Evolutionary conservation across 331 rosid species (phyloP).

Genomic region (Acacia pycnantha): DNA sequence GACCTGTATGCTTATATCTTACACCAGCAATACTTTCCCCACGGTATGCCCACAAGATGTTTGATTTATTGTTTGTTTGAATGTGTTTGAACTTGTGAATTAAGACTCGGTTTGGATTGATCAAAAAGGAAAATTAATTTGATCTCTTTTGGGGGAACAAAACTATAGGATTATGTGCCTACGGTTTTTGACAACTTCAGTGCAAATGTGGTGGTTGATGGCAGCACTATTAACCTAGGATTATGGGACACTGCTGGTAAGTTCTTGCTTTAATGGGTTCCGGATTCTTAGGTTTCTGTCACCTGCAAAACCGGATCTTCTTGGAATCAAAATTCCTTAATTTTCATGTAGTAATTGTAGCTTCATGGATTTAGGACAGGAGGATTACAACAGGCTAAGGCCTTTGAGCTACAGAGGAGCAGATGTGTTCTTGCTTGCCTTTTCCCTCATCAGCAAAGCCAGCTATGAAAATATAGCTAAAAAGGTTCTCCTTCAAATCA

Average conservation of each 20-base stretch:
- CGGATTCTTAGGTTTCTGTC: neutral
- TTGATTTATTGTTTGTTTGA: conserved; percentile 2
- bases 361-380: conserved; percentile 68
- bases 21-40: conserved; percentile 87
- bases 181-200: conserved; percentile 93
- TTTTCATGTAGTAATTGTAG: neutral
- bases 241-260: conserved; percentile 90
- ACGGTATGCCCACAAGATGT: conserved; percentile 46
- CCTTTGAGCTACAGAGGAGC: conserved; percentile 97
- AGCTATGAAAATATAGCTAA: conserved; percentile 86
- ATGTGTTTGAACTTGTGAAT: neutral
- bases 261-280: neutral
- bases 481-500: conserved; percentile 51
- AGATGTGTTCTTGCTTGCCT: conserved; percentile 90
- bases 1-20: conserved; percentile 91
- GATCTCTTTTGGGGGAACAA: neutral
- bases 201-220: conserved; percentile 96
- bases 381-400: conserved; percentile 93
- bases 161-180: conserved; percentile 76
- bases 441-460: conserved; percentile 90
- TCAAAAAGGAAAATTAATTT: neutral
- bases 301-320: neutral
- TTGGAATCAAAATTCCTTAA: conserved; percentile 2
- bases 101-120: conserved; percentile 15
- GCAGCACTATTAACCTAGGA: conserved; percentile 86